A percentile compares a stretch with the other conserved stretches of the same genome.
phyloP scores from a whole-genome alignment of 2,329 filamentous ascomycete genomes.

The Sporothrix euskadiensis region DNA sequence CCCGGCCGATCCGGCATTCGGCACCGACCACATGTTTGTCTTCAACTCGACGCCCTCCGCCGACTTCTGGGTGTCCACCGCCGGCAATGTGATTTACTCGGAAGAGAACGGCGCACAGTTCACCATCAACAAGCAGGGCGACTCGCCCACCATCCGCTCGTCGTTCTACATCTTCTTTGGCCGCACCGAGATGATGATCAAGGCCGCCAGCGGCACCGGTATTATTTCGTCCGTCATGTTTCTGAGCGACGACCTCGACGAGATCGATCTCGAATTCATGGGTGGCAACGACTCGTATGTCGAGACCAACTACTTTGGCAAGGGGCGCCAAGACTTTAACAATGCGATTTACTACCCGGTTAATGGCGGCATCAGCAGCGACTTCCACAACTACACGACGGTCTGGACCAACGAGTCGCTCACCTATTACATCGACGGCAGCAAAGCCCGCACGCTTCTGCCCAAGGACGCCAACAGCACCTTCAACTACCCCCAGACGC shows the following conservation, averaged over 20 bases:
- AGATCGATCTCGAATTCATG: constrained; percentile 85
- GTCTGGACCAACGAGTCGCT: constrained; percentile 69
- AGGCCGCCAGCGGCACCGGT: constrained; percentile 71
- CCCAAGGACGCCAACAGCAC: constrained; percentile 63
- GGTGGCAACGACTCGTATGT: constrained; percentile 64
- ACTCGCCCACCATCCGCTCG: constrained; percentile 76
- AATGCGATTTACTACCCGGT: constrained; percentile 62
- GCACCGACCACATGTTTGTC: constrained; percentile 60
- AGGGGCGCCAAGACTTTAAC: constrained; percentile 55
- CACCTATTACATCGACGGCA: constrained; percentile 70
- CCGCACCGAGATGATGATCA: constrained; percentile 73
- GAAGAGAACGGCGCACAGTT: constrained; percentile 65
- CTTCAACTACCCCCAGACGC: constrained; percentile 71
- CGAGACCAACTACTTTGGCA: constrained; percentile 77
- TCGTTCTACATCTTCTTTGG: constrained; percentile 88
- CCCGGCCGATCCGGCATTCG: constrained; percentile 69
- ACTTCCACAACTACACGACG: constrained; percentile 75
- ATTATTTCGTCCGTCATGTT: constrained; percentile 82
- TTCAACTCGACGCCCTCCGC: constrained; percentile 60
- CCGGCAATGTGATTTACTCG: constrained; percentile 64
- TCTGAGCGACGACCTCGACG: constrained; percentile 80
- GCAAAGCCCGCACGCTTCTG: constrained; percentile 62
- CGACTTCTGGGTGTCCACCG: constrained; percentile 68
- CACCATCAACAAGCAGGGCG: constrained; percentile 66
- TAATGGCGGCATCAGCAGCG: constrained; percentile 55